Conservation (phyloP, 2,329 filamentous ascomycete genomes). For the Ophidiomyces ophidiicola region DNA sequence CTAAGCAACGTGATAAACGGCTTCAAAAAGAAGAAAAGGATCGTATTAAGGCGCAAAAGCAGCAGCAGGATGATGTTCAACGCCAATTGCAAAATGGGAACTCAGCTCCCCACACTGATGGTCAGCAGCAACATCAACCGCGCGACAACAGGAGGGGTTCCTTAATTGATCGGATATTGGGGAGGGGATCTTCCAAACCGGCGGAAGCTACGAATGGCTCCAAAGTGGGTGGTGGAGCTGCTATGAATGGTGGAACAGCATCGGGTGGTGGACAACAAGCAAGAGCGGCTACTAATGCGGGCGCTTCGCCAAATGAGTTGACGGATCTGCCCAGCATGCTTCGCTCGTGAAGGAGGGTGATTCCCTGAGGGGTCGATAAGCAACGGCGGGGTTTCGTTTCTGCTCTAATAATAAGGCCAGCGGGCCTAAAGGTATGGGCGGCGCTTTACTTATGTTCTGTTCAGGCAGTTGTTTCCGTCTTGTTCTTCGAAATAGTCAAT, state of each 20-base stretch:
- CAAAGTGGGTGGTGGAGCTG: background rate
- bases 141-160: constrained; percentile 3
- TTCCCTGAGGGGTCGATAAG: no score
- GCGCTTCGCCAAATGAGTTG: no score
- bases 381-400: no score
- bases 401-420: no score
- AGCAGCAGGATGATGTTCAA: constrained; percentile 6
- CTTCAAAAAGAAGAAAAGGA: constrained; percentile 10
- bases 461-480: no score
- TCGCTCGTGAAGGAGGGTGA: no score
- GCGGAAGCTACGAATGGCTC: background rate
- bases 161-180: constrained; percentile 1
- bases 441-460: no score
- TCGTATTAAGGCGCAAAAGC: constrained; percentile 4
- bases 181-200: constrained; percentile 4
- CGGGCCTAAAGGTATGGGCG: no score
- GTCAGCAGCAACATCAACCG: background rate
- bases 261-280: background rate
- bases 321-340: no score
- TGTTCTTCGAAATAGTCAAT: no score
- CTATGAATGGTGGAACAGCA: background rate
- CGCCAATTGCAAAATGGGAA: background rate
- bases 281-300: background rate
- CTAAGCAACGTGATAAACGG: constrained; percentile 10
- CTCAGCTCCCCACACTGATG: background rate